Evolutionary conservation across 192 early-diverging fungal genomes (phyloP).

Genomic region (Gryganskiella cystojenkinii): DNA sequence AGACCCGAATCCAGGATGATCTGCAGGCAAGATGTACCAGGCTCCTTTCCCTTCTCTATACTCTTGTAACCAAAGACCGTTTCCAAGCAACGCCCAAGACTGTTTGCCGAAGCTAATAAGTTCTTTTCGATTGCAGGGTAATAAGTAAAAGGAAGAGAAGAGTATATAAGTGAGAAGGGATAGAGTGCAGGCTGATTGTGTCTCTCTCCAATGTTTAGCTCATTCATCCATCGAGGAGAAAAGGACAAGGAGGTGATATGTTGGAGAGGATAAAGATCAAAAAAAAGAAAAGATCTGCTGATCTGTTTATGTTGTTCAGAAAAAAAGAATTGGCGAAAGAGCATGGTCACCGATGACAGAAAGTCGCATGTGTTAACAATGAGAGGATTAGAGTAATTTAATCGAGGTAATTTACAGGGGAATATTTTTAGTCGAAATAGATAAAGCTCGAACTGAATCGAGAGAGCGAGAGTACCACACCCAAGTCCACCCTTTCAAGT

Average conservation of each 20-base stretch:
- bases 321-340: too few species aligned
- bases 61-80: background rate
- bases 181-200: constrained; percentile 54
- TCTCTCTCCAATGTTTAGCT: constrained; percentile 53
- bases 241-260: constrained; percentile 47
- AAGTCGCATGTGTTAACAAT: too few species aligned
- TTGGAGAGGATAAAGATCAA: constrained; percentile 40
- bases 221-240: constrained; percentile 13
- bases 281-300: constrained; percentile 10
- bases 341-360: too few species aligned
- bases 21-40: constrained; percentile 48
- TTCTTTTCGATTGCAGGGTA: background rate
- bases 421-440: too few species aligned
- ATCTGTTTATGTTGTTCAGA: background rate
- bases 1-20: constrained; percentile 53
- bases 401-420: too few species aligned
- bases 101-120: background rate
- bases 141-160: constrained; percentile 3
- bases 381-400: too few species aligned
- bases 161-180: constrained; percentile 8
- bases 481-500: too few species aligned
- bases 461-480: too few species aligned
- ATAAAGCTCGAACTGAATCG: too few species aligned
- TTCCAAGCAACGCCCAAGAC: background rate
- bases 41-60: constrained; percentile 41